These are phyloP conservation scores for Cornus kousa DNA, from an alignment of 148 eudicot genomes.

Conservation along the genomic window DNA sequence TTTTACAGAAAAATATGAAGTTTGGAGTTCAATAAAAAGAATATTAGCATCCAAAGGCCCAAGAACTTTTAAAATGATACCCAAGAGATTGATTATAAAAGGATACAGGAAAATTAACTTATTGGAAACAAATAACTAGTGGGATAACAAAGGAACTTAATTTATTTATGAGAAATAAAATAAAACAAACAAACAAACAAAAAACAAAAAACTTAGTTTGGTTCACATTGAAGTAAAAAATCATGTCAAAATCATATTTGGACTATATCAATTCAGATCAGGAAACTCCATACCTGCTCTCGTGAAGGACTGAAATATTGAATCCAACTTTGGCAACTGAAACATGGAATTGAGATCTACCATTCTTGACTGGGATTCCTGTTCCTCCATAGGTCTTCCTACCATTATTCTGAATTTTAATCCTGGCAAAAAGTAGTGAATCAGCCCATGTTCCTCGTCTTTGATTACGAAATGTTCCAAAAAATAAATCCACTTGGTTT, in stretches of 20 bases:
- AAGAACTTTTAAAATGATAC: not conserved
- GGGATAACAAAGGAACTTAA: not conserved
- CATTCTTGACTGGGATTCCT: constrained; percentile 52
- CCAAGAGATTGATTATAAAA: not conserved
- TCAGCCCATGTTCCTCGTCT: too few species aligned
- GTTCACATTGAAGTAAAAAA: not conserved
- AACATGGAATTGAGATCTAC: constrained; percentile 42
- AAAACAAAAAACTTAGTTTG: not conserved
- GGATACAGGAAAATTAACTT: not conserved
- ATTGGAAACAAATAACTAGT: not conserved
- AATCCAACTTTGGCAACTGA: constrained; percentile 75
- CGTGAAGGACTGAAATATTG: constrained; percentile 51
- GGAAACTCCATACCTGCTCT: constrained; percentile 39
- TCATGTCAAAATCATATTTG: not conserved
- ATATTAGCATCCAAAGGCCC: not conserved
- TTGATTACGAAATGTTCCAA: too few species aligned
- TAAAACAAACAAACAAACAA: too few species aligned
- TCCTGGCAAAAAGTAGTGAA: too few species aligned
- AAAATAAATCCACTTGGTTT: too few species aligned
- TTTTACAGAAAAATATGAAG: not conserved
- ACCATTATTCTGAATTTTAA: constrained; percentile 21
- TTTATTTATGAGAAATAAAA: too few species aligned
- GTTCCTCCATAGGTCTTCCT: constrained; percentile 70
- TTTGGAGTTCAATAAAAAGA: not conserved
- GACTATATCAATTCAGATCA: not conserved